Evolutionary conservation across 192 early-diverging fungal genomes (phyloP), one percentile per base, ranked within the genome.

Genomic region (Entrophospora sp.): DNA sequence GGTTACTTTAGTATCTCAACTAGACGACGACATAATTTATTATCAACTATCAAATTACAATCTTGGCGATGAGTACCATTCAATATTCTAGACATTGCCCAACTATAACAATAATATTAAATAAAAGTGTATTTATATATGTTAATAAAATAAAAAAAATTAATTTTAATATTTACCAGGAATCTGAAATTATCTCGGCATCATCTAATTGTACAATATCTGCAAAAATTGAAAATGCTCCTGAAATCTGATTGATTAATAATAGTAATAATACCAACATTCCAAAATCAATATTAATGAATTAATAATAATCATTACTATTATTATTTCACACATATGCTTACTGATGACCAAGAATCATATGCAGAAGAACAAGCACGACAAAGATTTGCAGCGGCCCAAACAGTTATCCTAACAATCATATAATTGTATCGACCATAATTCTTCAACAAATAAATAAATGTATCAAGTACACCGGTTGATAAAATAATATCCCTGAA

Each of bases 31-130:
- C 55, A 57, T 20, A 57, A 35, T 20, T 16, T 36, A 35, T 20
- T 57, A 16, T 57, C 55, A 13, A 31, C 37, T n/a, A 57, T 34
- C 37, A 57, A 57, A 57, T 31, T 34, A 57, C 37, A 34, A 5
- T 57, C 55, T 36, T 57, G 55, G 20, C 37, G 34, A 25, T 57
- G 55, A 10, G 55, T 57, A 16, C 55, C 55, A 22, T 57, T 57
- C 55, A 57, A 57, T 30, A 57, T 57, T 57, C 55, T 57, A 7
- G 55, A 57, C 55, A 57, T 57, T 12, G 32, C 55, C 55, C 55
- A 57, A 38, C 55, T 57, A n/a, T n/a, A n/a, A 20, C 6, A 25
- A 22, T 14, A 52, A 52, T n/a, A n/a, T n/a, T n/a, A n/a, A n/a
- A n/a, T n/a, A n/a, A n/a, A n/a, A n/a, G n/a, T n/a, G n/a, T n/a